A percentile compares a stretch with the other conserved stretches of the same genome.
phyloP scores from a whole-genome alignment of 2,329 filamentous ascomycete genomes.

The Phyllosticta capitalensis region DNA sequence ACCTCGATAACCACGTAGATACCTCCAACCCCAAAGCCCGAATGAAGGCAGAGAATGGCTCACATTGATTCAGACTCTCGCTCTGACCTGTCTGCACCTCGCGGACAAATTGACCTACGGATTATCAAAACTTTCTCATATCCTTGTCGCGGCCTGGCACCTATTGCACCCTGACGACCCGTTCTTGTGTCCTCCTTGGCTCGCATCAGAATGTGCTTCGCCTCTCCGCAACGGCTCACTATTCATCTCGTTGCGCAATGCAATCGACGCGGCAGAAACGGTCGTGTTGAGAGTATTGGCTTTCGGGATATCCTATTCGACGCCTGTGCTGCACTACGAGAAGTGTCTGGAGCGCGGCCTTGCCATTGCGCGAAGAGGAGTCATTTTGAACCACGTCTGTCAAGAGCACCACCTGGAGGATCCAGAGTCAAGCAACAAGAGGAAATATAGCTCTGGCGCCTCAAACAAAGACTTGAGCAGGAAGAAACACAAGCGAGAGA shows the following conservation, averaged over 20 bases:
- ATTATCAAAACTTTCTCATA: background rate
- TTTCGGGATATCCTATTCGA: background rate
- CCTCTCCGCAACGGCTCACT: background rate
- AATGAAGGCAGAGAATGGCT: background rate
- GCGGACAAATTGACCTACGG: constrained; percentile 1
- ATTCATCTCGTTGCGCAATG: background rate
- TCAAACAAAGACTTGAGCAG: background rate
- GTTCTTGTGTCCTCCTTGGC: background rate
- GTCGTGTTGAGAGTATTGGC: background rate
- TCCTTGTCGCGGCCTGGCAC: background rate
- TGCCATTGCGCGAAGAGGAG: background rate
- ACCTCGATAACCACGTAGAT: background rate
- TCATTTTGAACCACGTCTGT: too few species aligned
- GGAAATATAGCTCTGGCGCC: background rate
- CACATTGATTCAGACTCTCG: background rate
- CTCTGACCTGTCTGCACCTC: constrained; percentile 2
- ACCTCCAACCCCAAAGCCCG: background rate
- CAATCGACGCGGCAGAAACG: background rate
- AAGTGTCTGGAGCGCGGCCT: background rate
- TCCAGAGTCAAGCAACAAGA: background rate
- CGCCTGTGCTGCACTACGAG: background rate
- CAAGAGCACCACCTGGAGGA: background rate
- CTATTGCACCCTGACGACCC: background rate
- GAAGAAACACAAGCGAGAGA: background rate
- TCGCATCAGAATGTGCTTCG: background rate